Conservation (phyloP, 2,329 filamentous ascomycete species). For the Colletotrichum shisoi region DNA sequence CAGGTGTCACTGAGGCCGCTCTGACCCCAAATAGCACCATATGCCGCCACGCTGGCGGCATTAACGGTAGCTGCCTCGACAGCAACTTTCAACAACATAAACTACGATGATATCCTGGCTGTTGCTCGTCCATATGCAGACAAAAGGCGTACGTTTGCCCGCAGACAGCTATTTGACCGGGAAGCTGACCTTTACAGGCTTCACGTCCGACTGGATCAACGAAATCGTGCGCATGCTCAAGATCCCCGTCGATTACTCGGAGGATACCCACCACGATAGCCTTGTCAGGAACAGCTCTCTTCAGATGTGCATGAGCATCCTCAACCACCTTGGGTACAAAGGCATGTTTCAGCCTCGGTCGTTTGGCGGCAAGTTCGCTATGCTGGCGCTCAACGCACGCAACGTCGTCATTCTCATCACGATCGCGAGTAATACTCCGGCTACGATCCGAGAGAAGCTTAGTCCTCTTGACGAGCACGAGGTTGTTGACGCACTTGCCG, state of each 20-base stretch:
- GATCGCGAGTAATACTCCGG: slow-evolving; percentile 66
- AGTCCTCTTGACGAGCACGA: slow-evolving; percentile 73
- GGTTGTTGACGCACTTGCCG: slow-evolving; percentile 74
- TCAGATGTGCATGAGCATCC: slow-evolving; percentile 78
- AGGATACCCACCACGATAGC: slow-evolving; percentile 74
- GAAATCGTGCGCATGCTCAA: slow-evolving; percentile 75
- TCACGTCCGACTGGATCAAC: slow-evolving; percentile 68
- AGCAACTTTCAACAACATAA: slow-evolving; percentile 55
- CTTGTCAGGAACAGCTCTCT: slow-evolving; percentile 77
- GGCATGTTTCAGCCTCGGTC: slow-evolving; percentile 68
- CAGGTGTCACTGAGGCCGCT: slow-evolving; percentile 34
- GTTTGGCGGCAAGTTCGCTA: slow-evolving; percentile 76
- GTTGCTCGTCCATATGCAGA: slow-evolving; percentile 63
- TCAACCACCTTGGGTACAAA: slow-evolving; percentile 78
- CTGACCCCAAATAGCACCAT: slow-evolving; percentile 54
- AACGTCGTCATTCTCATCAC: slow-evolving; percentile 73
- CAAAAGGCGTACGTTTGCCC: slow-evolving; percentile 47
- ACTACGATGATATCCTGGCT: slow-evolving; percentile 76
- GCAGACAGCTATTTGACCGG: background rate
- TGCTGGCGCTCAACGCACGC: slow-evolving; percentile 76
- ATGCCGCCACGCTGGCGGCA: slow-evolving; percentile 67
- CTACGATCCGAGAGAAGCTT: slow-evolving; percentile 62
- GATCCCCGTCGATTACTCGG: slow-evolving; percentile 80
- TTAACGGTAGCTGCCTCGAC: slow-evolving; percentile 63
- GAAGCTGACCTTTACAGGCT: slow-evolving; percentile 52